These are phyloP conservation scores for Pleurotus tuber-regium DNA, from an alignment of 768 basidiomycete genomes.

Conservation along the genomic window DNA sequence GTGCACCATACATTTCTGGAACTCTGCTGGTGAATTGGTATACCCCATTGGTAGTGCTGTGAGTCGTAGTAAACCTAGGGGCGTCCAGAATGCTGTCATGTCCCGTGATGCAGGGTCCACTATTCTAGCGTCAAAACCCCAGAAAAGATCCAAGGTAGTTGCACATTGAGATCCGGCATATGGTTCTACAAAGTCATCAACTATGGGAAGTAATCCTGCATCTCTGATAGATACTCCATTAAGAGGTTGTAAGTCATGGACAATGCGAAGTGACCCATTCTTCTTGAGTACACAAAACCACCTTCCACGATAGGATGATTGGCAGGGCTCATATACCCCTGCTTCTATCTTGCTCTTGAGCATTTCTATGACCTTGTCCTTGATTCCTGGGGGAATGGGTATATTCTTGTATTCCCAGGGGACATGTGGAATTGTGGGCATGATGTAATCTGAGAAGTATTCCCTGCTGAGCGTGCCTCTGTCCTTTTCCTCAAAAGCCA, in stretches of 20 bases:
- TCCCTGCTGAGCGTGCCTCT: slow-evolving; percentile 17
- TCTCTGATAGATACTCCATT: slow-evolving; percentile 19
- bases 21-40: slow-evolving; percentile 20
- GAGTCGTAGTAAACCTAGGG: slow-evolving; percentile 16
- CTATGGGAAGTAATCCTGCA: slow-evolving; percentile 16
- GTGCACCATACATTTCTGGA: slow-evolving; percentile 22
- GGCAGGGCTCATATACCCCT: slow-evolving; percentile 19
- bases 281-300: slow-evolving; percentile 24
- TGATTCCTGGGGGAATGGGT: slow-evolving; percentile 24
- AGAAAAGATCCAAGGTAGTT: slow-evolving; percentile 16
- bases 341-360: slow-evolving; percentile 19
- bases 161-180: slow-evolving; percentile 17
- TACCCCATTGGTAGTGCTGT: slow-evolving; percentile 19
- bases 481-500: slow-evolving; percentile 31
- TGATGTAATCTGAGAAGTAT: slow-evolving; percentile 17
- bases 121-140: slow-evolving; percentile 17
- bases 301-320: slow-evolving; percentile 19
- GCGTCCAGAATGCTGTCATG: slow-evolving; percentile 19
- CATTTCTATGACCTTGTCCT: slow-evolving; percentile 20
- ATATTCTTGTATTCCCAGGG: slow-evolving; percentile 21
- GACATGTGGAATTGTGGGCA: slow-evolving; percentile 15
- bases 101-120: slow-evolving; percentile 15
- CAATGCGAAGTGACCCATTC: slow-evolving; percentile 21
- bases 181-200: slow-evolving; percentile 19
- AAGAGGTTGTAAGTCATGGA: slow-evolving; percentile 22